phyloP scores from a whole-genome alignment of 176 grass and related monocot species.

The Phoenix dactylifera region DNA sequence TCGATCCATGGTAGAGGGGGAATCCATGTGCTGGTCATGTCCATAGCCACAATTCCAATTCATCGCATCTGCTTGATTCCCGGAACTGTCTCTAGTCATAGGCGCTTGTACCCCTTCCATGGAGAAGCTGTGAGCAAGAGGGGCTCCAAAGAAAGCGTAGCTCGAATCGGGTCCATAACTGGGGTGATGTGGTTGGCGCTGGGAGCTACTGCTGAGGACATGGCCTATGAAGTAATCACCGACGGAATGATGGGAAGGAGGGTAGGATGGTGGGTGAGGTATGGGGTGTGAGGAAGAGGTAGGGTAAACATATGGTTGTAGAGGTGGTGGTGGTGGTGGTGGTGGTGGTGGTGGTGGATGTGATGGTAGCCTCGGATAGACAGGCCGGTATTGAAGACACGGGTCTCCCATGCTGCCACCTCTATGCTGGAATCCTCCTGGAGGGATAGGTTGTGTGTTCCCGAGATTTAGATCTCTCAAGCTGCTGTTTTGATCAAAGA shows the following conservation, averaged over 20 bases:
- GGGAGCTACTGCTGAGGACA: conserved; percentile 30
- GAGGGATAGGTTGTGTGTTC: conserved; percentile 29
- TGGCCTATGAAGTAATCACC: conserved; percentile 75
- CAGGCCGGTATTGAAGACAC: conserved; percentile 35
- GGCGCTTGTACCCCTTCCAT: conserved; percentile 12
- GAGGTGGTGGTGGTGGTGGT: conserved; percentile 25
- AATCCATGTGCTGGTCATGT: conserved; percentile 25
- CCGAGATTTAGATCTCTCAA: conserved; percentile 58
- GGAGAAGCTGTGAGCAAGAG: conserved; percentile 14
- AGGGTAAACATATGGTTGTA: conserved; percentile 40
- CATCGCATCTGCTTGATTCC: conserved; percentile 19
- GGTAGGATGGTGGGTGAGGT: conserved; percentile 44
- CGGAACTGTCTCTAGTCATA: conserved; percentile 10
- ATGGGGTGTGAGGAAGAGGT: conserved; percentile 40
- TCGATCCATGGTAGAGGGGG: neutral
- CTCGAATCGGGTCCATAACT: conserved; percentile 16
- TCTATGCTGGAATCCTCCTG: conserved; percentile 35
- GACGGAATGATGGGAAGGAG: conserved; percentile 25
- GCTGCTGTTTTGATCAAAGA: conserved; percentile 20
- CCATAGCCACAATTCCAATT: conserved; percentile 36
- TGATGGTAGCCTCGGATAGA: conserved; percentile 36
- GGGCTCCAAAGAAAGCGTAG: conserved; percentile 33
- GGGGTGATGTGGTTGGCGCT: conserved; percentile 13
- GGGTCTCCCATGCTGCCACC: conserved; percentile 29
- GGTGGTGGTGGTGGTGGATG: conserved; percentile 15